Percentiles rank a stretch among this genome's conserved stretches.
phyloP scores from a whole-genome alignment of 805 yeast species.

The Torulaspora indica region DNA sequence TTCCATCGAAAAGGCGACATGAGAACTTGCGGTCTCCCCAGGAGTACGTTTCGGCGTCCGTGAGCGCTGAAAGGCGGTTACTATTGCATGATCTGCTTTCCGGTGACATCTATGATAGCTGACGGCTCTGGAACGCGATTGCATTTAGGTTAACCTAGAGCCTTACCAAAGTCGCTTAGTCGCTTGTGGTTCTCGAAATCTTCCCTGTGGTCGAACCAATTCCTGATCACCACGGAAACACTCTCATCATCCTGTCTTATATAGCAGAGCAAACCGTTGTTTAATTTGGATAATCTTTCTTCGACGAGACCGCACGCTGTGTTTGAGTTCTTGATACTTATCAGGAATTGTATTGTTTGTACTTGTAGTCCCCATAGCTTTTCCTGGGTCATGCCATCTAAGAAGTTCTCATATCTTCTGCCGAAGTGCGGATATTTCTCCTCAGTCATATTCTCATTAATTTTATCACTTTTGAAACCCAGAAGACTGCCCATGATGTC shows the following conservation, averaged over 20 bases:
- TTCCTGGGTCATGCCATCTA: constrained; percentile 20
- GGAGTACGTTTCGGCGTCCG: neutral
- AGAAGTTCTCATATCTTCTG: constrained; percentile 19
- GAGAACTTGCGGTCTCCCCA: neutral
- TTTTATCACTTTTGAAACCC: constrained; percentile 1
- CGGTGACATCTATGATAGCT: constrained; percentile 19
- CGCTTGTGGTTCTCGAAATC: neutral
- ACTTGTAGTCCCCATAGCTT: constrained; percentile 28
- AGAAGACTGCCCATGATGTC: constrained; percentile 25
- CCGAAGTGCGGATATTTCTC: constrained; percentile 1
- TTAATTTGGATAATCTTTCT: constrained; percentile 30
- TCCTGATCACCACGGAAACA: constrained; percentile 24
- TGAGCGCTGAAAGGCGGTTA: constrained; percentile 11
- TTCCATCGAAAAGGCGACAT: constrained; percentile 3
- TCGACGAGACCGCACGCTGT: constrained; percentile 18
- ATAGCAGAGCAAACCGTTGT: constrained; percentile 34
- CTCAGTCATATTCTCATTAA: neutral
- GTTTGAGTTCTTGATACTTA: constrained; percentile 18
- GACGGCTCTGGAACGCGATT: neutral
- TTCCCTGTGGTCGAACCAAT: constrained; percentile 29
- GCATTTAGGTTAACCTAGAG: neutral
- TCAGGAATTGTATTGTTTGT: constrained; percentile 21
- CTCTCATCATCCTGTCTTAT: constrained; percentile 19
- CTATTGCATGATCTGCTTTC: constrained; percentile 21
- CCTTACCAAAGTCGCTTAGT: neutral